phyloP scores from a whole-genome alignment of 768 basidiomycete genomes.

The Auriscalpium orientale region DNA sequence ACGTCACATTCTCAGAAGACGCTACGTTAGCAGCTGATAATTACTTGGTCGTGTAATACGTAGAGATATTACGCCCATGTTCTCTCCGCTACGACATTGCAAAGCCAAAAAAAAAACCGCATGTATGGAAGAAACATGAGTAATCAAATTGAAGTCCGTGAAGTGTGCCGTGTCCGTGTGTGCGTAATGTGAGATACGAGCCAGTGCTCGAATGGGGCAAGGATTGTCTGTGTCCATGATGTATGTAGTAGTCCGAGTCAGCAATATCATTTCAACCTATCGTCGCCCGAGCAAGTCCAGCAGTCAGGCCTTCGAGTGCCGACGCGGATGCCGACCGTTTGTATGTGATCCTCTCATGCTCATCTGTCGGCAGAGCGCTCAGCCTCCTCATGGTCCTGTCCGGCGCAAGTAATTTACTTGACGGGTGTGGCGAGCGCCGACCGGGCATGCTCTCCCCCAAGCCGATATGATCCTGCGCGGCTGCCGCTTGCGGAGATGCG shows the following conservation, averaged over 20 bases:
- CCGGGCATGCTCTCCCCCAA: not conserved
- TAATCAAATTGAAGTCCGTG: no score
- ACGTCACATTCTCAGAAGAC: constrained; percentile 48
- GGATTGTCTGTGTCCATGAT: not conserved
- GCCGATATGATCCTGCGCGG: not conserved
- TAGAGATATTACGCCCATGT: not conserved
- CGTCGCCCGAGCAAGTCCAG: constrained; percentile 1
- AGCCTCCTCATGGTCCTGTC: not conserved
- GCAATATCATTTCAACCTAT: constrained; percentile 2
- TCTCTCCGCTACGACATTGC: not conserved
- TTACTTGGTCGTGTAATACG: constrained; percentile 34
- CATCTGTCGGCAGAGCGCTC: constrained; percentile 1
- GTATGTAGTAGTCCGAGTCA: not conserved
- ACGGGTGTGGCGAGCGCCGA: not conserved
- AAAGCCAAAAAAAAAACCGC: no score
- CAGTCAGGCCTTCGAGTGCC: not conserved
- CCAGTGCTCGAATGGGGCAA: not conserved
- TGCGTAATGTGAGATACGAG: not conserved
- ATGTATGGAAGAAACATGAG: no score
- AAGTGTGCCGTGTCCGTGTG: not conserved
- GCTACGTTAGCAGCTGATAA: constrained; percentile 41
- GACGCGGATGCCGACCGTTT: not conserved
- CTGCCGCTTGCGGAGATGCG: not conserved
- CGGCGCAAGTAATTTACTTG: not conserved
- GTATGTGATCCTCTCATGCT: constrained; percentile 5